A percentile compares a stretch with the other conserved stretches of the same genome.
Conservation (phyloP, 2,329 filamentous ascomycete species). For the Sarocladium brachiariae region DNA sequence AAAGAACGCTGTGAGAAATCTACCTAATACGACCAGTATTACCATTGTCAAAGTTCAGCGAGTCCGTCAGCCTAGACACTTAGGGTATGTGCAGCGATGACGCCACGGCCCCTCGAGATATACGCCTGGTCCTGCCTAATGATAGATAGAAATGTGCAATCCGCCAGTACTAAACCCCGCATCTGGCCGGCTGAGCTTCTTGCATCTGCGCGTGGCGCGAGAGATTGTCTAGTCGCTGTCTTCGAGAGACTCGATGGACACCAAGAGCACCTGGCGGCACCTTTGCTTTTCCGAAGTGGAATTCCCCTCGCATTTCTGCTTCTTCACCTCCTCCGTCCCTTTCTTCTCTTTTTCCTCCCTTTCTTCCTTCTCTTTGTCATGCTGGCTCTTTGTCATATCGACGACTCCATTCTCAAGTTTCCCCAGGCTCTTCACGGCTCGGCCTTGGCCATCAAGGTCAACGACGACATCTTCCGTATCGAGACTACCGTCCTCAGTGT, state of each 20-base stretch:
- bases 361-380: constrained; percentile 20
- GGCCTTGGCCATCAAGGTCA: constrained; percentile 44
- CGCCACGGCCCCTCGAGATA: no score
- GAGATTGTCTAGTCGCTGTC: constrained; percentile 5
- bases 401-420: constrained; percentile 31
- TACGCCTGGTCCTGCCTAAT: no score
- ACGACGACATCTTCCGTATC: constrained; percentile 50
- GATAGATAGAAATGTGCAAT: no score
- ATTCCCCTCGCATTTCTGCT: constrained; percentile 13
- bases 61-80: no score
- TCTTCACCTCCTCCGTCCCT: neutral
- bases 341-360: constrained; percentile 12
- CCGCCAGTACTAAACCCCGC: no score
- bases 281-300: constrained; percentile 14
- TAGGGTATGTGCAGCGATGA: no score
- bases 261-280: constrained; percentile 22
- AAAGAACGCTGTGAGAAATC: no score
- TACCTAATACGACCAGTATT: no score
- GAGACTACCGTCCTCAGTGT: constrained; percentile 63
- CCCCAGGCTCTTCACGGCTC: constrained; percentile 33
- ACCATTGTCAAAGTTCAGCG: no score
- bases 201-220: no score
- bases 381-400: constrained; percentile 25
- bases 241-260: constrained; percentile 20
- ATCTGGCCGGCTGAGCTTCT: no score